phyloP scores from a whole-genome alignment of 805 yeast genomes.

The Wickerhamomyces pijperi region DNA sequence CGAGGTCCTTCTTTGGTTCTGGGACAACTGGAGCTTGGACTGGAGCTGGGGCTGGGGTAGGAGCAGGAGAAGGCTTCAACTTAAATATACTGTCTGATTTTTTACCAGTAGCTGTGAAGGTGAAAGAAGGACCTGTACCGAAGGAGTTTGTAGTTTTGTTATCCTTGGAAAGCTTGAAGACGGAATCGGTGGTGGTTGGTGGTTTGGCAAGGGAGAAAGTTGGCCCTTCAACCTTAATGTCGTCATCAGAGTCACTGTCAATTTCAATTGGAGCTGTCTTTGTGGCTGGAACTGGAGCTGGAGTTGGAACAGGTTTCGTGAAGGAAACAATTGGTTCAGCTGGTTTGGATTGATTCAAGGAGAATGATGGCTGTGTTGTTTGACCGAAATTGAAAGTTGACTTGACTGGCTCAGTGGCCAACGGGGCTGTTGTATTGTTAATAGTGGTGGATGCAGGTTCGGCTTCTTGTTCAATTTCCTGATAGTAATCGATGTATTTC shows the following conservation, averaged over 20 bases:
- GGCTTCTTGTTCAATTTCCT: conserved; percentile 23
- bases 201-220: conserved; percentile 36
- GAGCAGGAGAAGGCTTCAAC: conserved; percentile 7
- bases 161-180: conserved; percentile 31
- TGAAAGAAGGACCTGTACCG: conserved; percentile 29
- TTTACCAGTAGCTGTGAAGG: conserved; percentile 22
- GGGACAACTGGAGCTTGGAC: conserved; percentile 1
- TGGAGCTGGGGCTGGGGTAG: conserved; percentile 1
- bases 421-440: conserved; percentile 5
- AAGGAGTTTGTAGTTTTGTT: conserved; percentile 12
- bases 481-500: conserved; percentile 48
- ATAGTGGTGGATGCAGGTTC: background rate
- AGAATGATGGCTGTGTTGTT: conserved; percentile 5
- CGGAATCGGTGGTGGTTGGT: conserved; percentile 39
- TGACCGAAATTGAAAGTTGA: conserved; percentile 10
- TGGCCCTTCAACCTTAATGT: conserved; percentile 66
- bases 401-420: background rate
- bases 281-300: conserved; percentile 3
- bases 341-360: conserved; percentile 3
- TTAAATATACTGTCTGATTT: conserved; percentile 25
- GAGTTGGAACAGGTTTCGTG: conserved; percentile 16
- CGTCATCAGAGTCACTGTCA: conserved; percentile 45
- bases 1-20: background rate
- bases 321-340: conserved; percentile 1
- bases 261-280: conserved; percentile 14